A percentile compares a stretch with the other conserved stretches of the same genome.
Evolutionary conservation across 2,329 filamentous ascomycete genomes (phyloP).

Genomic region (Penicillium rolfsii): DNA sequence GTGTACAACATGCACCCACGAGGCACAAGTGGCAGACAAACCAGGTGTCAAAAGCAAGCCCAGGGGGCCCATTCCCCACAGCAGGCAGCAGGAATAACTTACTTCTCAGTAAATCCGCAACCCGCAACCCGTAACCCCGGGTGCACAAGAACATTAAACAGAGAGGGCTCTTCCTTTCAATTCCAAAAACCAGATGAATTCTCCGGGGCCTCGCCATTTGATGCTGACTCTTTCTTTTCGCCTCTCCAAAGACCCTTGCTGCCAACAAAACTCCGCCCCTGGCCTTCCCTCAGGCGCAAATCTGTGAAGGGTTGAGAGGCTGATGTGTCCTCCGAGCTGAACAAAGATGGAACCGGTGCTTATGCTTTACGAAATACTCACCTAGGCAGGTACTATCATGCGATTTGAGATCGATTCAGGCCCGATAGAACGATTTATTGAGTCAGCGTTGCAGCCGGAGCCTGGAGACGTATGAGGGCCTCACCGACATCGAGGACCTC

Average conservation of each 20-base stretch:
- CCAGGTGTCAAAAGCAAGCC: not conserved
- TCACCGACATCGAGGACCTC: not conserved
- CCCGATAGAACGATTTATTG: not conserved
- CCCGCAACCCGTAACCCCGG: not conserved
- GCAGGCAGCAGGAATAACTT: constrained; percentile 1
- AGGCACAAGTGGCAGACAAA: not conserved
- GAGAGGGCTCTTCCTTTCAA: not conserved
- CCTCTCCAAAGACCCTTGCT: too few species aligned
- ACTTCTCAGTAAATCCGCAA: not conserved
- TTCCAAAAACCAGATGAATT: not conserved
- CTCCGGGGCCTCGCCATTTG: not conserved
- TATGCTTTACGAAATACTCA: not conserved
- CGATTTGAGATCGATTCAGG: not conserved
- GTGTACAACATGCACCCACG: not conserved
- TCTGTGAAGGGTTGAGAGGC: not conserved
- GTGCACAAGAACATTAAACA: not conserved
- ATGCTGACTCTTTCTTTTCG: not conserved
- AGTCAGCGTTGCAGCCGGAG: not conserved
- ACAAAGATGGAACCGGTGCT: not conserved
- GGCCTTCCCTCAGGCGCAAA: not conserved
- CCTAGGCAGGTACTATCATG: not conserved
- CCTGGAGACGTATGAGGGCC: not conserved
- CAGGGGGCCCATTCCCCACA: not conserved
- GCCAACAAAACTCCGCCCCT: not conserved
- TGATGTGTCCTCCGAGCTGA: not conserved